Evolutionary conservation across 176 grass and related monocot species (phyloP).

Genomic region (Thinopyrum elongatum): DNA sequence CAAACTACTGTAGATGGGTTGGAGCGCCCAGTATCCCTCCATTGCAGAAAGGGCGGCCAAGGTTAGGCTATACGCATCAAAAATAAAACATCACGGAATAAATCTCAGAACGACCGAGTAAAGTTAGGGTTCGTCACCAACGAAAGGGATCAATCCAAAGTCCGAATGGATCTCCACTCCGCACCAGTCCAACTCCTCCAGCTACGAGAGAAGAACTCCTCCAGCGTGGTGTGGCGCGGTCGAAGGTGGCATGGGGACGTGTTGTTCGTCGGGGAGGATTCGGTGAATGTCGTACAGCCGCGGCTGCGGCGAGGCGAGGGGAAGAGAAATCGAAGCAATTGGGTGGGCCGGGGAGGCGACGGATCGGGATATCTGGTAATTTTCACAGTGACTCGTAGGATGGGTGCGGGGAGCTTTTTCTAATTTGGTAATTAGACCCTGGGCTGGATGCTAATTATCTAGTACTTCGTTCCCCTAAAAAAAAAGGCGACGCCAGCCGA

Average conservation of each 20-base stretch:
- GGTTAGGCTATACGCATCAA: not conserved
- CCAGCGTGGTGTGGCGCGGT: not conserved
- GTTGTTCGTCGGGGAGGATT: not conserved
- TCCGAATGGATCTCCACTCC: not conserved
- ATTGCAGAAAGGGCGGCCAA: not conserved
- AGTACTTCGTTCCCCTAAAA: too few species aligned
- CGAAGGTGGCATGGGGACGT: not conserved
- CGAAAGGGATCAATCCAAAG: not conserved
- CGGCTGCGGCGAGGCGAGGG: not conserved
- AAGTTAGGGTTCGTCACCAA: constrained; percentile 1
- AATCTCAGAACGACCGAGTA: not conserved
- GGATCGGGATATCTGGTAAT: not conserved
- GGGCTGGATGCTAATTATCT: not conserved
- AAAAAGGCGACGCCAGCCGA: too few species aligned
- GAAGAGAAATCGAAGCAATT: not conserved
- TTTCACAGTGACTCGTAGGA: not conserved
- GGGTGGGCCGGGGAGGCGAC: not conserved
- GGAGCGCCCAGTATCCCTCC: not conserved
- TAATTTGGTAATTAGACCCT: not conserved
- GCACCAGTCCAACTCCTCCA: not conserved
- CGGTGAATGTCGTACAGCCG: not conserved
- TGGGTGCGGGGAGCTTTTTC: not conserved
- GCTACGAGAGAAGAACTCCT: not conserved
- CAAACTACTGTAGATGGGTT: not conserved
- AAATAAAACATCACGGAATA: not conserved